A percentile compares a stretch with the other conserved stretches of the same genome.
phyloP scores from a whole-genome alignment of 1,284 basidiomycete genomes.

The Xerocomus nothofagi region DNA sequence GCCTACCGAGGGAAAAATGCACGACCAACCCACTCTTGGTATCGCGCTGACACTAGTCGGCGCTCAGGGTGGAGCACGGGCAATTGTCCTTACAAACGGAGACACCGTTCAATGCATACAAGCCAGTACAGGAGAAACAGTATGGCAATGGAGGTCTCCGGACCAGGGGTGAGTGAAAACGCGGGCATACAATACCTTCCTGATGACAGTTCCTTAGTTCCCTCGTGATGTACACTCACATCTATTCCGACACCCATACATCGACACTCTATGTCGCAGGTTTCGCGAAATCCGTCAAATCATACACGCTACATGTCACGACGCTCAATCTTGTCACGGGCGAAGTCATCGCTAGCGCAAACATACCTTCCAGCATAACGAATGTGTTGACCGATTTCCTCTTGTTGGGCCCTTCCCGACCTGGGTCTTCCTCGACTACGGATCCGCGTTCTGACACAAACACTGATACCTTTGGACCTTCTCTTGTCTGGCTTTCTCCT shows the following conservation, averaged over 20 bases:
- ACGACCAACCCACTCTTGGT: constrained; percentile 53
- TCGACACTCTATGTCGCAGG: constrained; percentile 64
- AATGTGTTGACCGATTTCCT: constrained; percentile 37
- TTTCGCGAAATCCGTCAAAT: constrained; percentile 59
- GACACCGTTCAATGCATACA: constrained; percentile 53
- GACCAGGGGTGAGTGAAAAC: constrained; percentile 55
- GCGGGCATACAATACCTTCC: background rate
- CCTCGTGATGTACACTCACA: constrained; percentile 60
- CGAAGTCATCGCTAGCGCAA: constrained; percentile 47
- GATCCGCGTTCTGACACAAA: constrained; percentile 5
- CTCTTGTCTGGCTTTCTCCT: constrained; percentile 69
- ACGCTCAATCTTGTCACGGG: constrained; percentile 59
- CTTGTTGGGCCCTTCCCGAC: constrained; percentile 41
- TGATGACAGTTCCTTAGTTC: constrained; percentile 44
- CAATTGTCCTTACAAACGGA: constrained; percentile 56
- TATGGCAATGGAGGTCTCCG: constrained; percentile 66
- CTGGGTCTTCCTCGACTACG: constrained; percentile 33
- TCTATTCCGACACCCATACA: constrained; percentile 52
- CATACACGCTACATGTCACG: constrained; percentile 67
- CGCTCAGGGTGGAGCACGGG: constrained; percentile 1
- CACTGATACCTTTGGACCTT: constrained; percentile 29
- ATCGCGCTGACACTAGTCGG: constrained; percentile 36
- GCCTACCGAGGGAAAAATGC: constrained; percentile 42
- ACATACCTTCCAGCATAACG: constrained; percentile 60
- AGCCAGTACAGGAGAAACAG: constrained; percentile 46